A percentile compares a stretch with the other conserved stretches of the same genome.
These are phyloP conservation scores for Aureobasidium sp. DNA, from an alignment of 2,329 filamentous ascomycete genomes.

Conservation along the genomic window DNA sequence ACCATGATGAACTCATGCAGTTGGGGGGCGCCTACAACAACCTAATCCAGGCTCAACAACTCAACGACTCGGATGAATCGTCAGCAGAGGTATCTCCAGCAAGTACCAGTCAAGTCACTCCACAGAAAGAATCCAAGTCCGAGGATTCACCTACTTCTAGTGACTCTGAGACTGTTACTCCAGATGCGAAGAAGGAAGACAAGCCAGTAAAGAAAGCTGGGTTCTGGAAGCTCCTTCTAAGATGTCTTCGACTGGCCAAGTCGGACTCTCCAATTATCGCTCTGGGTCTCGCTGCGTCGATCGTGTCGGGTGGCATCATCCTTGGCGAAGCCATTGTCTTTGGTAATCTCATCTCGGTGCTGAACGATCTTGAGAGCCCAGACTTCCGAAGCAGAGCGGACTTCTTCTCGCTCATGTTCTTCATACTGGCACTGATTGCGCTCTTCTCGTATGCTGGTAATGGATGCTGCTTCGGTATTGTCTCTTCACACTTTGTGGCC, in stretches of 20 bases:
- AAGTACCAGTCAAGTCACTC: conserved; percentile 44
- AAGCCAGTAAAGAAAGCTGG: neutral
- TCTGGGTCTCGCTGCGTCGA: conserved; percentile 35
- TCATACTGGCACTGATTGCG: conserved; percentile 44
- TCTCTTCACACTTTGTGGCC: conserved; percentile 38
- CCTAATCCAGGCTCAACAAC: conserved; percentile 13
- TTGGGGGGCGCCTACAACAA: conserved; percentile 12
- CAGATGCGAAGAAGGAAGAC: conserved; percentile 22
- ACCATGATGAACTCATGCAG: conserved; percentile 46
- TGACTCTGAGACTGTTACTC: conserved; percentile 29
- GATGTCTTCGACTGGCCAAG: conserved; percentile 24
- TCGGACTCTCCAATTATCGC: conserved; percentile 31
- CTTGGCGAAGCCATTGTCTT: conserved; percentile 54
- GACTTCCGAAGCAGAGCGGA: conserved; percentile 23
- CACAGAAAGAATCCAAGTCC: conserved; percentile 38
- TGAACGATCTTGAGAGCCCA: conserved; percentile 34
- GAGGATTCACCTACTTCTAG: conserved; percentile 32
- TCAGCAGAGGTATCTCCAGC: neutral
- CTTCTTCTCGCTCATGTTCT: conserved; percentile 43
- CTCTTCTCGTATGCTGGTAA: conserved; percentile 35
- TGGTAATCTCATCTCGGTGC: conserved; percentile 41
- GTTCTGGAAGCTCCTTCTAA: conserved; percentile 3
- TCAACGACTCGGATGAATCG: conserved; percentile 3
- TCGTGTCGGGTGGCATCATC: conserved; percentile 42
- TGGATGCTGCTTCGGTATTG: conserved; percentile 40